Conservation (phyloP, 2,329 filamentous ascomycete species). For the Verticillium nonalfalfae region DNA sequence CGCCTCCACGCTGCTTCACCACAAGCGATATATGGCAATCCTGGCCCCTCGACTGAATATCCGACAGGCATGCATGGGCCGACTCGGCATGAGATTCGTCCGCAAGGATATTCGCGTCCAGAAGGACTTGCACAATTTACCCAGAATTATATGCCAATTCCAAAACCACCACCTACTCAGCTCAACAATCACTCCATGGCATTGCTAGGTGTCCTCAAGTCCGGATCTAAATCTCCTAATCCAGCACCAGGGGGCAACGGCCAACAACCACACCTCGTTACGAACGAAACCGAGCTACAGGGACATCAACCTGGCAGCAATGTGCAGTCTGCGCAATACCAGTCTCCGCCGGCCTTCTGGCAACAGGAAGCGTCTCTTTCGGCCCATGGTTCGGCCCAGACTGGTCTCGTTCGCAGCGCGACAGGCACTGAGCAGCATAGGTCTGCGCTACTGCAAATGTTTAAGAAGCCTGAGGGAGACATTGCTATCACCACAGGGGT, state of each 20-base stretch:
- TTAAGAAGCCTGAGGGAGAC: conserved; percentile 34
- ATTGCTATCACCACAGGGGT: not conserved
- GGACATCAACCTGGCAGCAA: not conserved
- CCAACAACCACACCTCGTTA: not conserved
- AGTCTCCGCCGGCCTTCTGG: not conserved
- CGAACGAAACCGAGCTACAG: not conserved
- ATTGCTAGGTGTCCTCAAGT: conserved; percentile 34
- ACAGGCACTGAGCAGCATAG: conserved; percentile 26
- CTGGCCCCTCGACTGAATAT: not conserved
- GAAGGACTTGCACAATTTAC: not conserved
- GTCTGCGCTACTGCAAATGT: conserved; percentile 45
- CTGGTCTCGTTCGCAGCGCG: not conserved
- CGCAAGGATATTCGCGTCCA: not conserved
- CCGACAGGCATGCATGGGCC: not conserved
- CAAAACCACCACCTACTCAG: conserved; percentile 13
- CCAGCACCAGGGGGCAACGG: not conserved
- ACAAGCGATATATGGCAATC: conserved; percentile 37
- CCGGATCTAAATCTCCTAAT: conserved; percentile 5
- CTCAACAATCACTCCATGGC: conserved; percentile 25
- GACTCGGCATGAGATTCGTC: not conserved
- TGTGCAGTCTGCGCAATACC: not conserved
- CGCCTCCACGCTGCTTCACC: conserved; percentile 48
- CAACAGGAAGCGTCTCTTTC: not conserved
- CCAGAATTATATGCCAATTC: conserved; percentile 10
- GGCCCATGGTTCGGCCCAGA: not conserved